These are phyloP conservation scores for Peronospora farinosa DNA, from an alignment of 352 stramenopile species.

Conservation along the genomic window DNA sequence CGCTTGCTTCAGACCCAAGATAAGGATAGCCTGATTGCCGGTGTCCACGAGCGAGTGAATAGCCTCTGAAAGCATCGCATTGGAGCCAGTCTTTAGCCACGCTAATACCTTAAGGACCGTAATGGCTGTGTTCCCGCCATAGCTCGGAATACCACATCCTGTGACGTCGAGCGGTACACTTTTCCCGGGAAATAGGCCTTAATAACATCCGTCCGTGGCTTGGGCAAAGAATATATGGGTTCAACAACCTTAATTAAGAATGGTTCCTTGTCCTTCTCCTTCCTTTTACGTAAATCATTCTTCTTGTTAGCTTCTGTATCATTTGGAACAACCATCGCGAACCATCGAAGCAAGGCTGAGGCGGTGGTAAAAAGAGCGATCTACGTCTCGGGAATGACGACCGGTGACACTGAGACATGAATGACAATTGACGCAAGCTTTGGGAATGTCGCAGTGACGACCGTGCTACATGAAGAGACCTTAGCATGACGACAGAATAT, in stretches of 20 bases:
- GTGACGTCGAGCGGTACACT: conserved; percentile 67
- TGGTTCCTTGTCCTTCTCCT: conserved; percentile 26
- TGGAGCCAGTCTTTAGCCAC: conserved; percentile 88
- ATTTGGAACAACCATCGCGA: too few relatives aligned
- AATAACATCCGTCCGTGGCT: conserved; percentile 75
- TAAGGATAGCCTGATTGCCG: conserved; percentile 93
- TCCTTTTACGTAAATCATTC: neutral
- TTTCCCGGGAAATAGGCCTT: conserved; percentile 83
- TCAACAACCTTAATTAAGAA: conserved; percentile 37
- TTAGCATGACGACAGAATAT: too few relatives aligned
- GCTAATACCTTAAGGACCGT: conserved; percentile 74
- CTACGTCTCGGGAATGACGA: too few relatives aligned
- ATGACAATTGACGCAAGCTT: too few relatives aligned
- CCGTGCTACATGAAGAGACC: too few relatives aligned
- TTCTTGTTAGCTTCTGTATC: too few relatives aligned
- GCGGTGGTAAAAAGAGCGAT: too few relatives aligned
- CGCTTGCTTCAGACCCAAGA: conserved; percentile 78
- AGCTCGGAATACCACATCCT: conserved; percentile 78
- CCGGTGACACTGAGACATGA: too few relatives aligned
- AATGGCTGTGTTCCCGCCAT: conserved; percentile 94
- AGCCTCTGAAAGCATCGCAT: conserved; percentile 95
- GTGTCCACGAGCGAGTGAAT: conserved; percentile 97
- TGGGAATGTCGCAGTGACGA: too few relatives aligned
- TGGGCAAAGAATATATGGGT: conserved; percentile 36
- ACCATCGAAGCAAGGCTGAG: too few relatives aligned